A percentile compares a stretch with the other conserved stretches of the same genome.
These are phyloP conservation scores for Lomentospora prolificans DNA, from an alignment of 2,329 filamentous ascomycete species.

Conservation along the genomic window DNA sequence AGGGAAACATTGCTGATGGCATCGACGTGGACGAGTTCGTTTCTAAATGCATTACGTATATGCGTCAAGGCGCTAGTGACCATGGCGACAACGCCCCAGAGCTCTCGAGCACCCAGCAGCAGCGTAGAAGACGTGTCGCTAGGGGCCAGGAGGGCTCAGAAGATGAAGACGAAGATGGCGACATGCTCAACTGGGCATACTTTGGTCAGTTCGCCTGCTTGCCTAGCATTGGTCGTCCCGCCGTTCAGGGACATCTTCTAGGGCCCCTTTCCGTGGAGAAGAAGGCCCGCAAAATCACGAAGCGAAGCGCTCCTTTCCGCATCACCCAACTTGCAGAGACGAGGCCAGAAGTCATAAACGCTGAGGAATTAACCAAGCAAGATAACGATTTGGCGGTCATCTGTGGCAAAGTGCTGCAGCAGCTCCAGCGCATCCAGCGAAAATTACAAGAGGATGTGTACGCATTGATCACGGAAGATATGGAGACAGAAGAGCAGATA, in stretches of 20 bases:
- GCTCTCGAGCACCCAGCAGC: slow-evolving; percentile 38
- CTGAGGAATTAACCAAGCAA: slow-evolving; percentile 65
- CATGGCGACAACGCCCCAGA: slow-evolving; percentile 40
- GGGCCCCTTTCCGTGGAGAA: slow-evolving; percentile 87
- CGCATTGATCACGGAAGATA: slow-evolving; percentile 33
- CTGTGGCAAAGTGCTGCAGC: slow-evolving; percentile 62
- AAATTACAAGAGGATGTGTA: slow-evolving; percentile 36
- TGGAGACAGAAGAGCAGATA: slow-evolving; percentile 33
- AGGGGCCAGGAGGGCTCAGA: slow-evolving; percentile 34
- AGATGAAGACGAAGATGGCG: slow-evolving; percentile 61
- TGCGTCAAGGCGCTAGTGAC: slow-evolving; percentile 57
- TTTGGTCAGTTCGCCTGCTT: slow-evolving; percentile 71
- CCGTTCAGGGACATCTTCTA: slow-evolving; percentile 73
- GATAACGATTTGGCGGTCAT: slow-evolving; percentile 71
- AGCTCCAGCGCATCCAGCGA: slow-evolving; percentile 41
- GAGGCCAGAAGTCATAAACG: slow-evolving; percentile 66
- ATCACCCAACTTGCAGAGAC: slow-evolving; percentile 60
- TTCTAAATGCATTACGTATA: slow-evolving; percentile 79
- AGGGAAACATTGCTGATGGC: slow-evolving; percentile 63
- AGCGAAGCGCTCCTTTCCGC: slow-evolving; percentile 61
- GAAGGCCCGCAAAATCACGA: slow-evolving; percentile 59
- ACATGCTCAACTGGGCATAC: slow-evolving; percentile 77
- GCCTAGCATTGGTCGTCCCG: slow-evolving; percentile 62
- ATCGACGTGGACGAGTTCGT: slow-evolving; percentile 89
- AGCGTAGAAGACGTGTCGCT: slow-evolving; percentile 26